Conservation (phyloP, 345 rosid species). For the Cardamine occulta region DNA sequence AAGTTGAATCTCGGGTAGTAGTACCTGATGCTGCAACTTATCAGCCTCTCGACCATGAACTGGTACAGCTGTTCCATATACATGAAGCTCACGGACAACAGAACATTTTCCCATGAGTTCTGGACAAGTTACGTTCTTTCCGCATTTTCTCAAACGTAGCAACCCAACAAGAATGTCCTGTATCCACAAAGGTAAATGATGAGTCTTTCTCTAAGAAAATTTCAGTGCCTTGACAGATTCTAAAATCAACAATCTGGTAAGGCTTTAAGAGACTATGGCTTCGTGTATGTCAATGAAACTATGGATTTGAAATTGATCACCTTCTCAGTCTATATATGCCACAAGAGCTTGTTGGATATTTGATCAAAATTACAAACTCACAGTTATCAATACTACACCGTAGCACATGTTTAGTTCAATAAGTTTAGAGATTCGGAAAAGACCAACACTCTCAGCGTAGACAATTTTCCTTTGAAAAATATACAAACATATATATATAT, state of each 20-base stretch:
- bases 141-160: conserved; percentile 87
- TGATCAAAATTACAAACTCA: neutral
- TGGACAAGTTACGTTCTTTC: conserved; percentile 83
- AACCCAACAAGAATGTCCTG: conserved; percentile 98
- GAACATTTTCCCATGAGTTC: conserved; percentile 91
- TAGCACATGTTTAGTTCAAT: neutral
- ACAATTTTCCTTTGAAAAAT: neutral
- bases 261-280: neutral
- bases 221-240: neutral
- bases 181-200: conserved; percentile 28
- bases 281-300: neutral
- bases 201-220: neutral
- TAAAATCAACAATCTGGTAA: neutral
- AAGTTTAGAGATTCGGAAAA: neutral
- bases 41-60: conserved; percentile 97
- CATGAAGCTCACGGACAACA: conserved; percentile 97
- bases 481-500: conserved; percentile 17
- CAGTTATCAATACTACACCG: neutral
- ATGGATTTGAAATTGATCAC: neutral
- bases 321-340: neutral
- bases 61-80: conserved; percentile 99
- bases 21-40: conserved; percentile 95
- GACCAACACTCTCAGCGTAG: neutral
- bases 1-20: conserved; percentile 30
- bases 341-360: neutral